Evolutionary conservation across 2,329 filamentous ascomycete species (phyloP), one percentile per base, ranked within the genome.

Genomic region (Gremmenia infestans): DNA sequence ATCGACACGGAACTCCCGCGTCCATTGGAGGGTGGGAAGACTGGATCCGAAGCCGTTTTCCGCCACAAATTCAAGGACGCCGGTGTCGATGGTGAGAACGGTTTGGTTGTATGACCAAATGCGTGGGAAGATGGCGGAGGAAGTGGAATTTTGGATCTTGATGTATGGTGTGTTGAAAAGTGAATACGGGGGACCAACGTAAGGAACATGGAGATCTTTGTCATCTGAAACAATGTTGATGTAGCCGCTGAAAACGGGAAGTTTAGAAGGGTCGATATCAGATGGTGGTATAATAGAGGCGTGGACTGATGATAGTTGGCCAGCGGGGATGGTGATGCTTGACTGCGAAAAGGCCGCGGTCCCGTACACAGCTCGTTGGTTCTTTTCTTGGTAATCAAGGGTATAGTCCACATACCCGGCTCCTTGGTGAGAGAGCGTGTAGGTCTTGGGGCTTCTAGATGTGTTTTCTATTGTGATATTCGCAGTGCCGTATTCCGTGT

Each of bases 391-490:
- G 12, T 55, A 60, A 4, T 43, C 25, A 3, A 62, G 57, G 15
- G 55, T 54, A 12, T 59, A 56, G 7, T 67, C 60, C 12, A 60
- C 61, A 42, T 65, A 69, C 14, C 59, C 63, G 6, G 64, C 61
- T 5, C 61, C 62, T 36, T 60, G 17, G 35, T 67, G 65, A n/a
- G 60, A 63, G 32, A 66, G 43, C 5, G 54, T 48, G 50, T 67
- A 70, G 4, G 56, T 63, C 39, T 63, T 66, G 2, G 59, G 42
- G 1, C 49, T 37, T 1, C 48, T 48, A 12, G 59, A 63, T 19
- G 4, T 53, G 48, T 69, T 68, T 19, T 56, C 50, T 19, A 70
- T 67, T 14, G 61, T 68, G 22, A 70, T 54, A 43, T 66, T 67
- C 12, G 57, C 60, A 23, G 45, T 55, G 2, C 61, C 63, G 19